Evolutionary conservation across 2,329 filamentous ascomycete genomes (phyloP).

Genomic region (Sporothrix luriei): DNA sequence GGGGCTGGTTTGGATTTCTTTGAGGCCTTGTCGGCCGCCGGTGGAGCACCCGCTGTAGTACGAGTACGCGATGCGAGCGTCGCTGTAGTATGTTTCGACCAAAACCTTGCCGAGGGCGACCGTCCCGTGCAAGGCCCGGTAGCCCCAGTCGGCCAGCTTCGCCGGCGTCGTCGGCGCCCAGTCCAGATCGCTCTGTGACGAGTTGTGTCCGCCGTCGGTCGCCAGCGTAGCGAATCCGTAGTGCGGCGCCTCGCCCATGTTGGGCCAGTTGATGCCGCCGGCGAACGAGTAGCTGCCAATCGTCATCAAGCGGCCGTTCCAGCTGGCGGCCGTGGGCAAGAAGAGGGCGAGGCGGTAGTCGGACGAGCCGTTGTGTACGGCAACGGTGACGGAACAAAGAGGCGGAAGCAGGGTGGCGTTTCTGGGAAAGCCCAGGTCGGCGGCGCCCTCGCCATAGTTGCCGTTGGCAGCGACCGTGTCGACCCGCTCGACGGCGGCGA

Average conservation of each 20-base stretch:
- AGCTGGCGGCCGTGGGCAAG: constrained; percentile 41
- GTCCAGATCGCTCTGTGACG: constrained; percentile 39
- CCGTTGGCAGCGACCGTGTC: constrained; percentile 40
- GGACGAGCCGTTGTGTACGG: constrained; percentile 43
- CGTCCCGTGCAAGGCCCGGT: constrained; percentile 53
- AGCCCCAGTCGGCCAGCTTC: constrained; percentile 47
- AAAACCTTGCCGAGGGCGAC: constrained; percentile 54
- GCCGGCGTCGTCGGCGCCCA: constrained; percentile 48
- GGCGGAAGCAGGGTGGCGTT: constrained; percentile 46
- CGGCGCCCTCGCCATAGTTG: constrained; percentile 45
- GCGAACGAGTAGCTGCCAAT: constrained; percentile 48
- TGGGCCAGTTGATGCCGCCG: constrained; percentile 42
- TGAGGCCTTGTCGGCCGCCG: constrained; percentile 61
- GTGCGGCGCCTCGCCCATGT: constrained; percentile 41
- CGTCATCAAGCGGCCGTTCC: constrained; percentile 45
- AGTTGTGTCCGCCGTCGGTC: constrained; percentile 51
- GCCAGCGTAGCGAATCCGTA: constrained; percentile 50
- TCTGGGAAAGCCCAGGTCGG: constrained; percentile 43
- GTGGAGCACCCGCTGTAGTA: constrained; percentile 64
- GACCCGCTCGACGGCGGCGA: constrained; percentile 45
- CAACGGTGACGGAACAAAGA: constrained; percentile 46
- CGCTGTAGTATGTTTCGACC: constrained; percentile 53
- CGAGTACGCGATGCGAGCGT: constrained; percentile 48
- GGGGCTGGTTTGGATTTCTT: constrained; percentile 55
- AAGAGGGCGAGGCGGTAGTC: constrained; percentile 47